These are phyloP conservation scores for Hymenoscyphus salicellus DNA, from an alignment of 2,329 filamentous ascomycete species.

Conservation along the genomic window DNA sequence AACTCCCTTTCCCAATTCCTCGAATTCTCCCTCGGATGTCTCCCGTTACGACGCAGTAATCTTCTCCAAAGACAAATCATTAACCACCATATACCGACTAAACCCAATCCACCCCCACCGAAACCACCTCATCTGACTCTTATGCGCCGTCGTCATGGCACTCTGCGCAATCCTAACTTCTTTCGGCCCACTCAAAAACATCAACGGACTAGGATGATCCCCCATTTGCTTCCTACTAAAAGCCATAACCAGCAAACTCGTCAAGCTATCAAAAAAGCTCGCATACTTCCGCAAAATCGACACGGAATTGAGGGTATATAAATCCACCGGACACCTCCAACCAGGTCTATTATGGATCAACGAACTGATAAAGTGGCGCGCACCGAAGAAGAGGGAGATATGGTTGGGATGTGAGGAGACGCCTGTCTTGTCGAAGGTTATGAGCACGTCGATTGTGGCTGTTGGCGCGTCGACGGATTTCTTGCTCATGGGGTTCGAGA, in stretches of 20 bases:
- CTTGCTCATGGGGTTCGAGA: slow-evolving; percentile 39
- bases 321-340: slow-evolving; percentile 69
- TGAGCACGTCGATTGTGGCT: slow-evolving; percentile 54
- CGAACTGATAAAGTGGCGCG: slow-evolving; percentile 65
- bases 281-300: slow-evolving; percentile 76
- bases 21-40: too few relatives aligned
- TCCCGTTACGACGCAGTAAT: slow-evolving; percentile 22
- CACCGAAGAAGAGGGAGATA: slow-evolving; percentile 81
- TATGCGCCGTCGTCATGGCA: slow-evolving; percentile 87
- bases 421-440: slow-evolving; percentile 85
- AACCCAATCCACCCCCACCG: slow-evolving; percentile 91
- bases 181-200: slow-evolving; percentile 68
- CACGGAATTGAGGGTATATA: slow-evolving; percentile 81
- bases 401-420: slow-evolving; percentile 93
- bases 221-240: slow-evolving; percentile 40
- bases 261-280: slow-evolving; percentile 70
- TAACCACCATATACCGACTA: slow-evolving; percentile 92
- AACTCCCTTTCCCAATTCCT: too few relatives aligned
- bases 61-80: slow-evolving; percentile 70
- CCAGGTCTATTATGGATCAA: slow-evolving; percentile 63
- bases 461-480: slow-evolving; percentile 40
- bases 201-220: slow-evolving; percentile 56
- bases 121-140: slow-evolving; percentile 98
- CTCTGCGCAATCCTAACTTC: slow-evolving; percentile 67
- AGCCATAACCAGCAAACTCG: slow-evolving; percentile 61